Evolutionary conservation across 75 land plant genomes (phyloP).

Genomic region (Pinus tabuliformis): DNA sequence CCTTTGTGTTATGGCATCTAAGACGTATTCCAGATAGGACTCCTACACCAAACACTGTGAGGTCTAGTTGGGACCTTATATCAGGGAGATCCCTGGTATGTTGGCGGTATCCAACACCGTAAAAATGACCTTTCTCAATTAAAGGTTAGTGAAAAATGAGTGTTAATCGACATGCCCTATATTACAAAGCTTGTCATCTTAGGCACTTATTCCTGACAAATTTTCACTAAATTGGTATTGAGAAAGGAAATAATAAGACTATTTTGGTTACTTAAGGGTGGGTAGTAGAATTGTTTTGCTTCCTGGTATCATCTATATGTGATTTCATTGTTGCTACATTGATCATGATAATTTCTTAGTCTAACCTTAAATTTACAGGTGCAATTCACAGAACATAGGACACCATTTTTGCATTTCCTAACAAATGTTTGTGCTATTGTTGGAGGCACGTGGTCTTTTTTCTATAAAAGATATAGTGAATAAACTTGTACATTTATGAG

Average conservation of each 20-base stretch:
- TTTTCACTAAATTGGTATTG: background rate
- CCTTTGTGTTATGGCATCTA: too few relatives aligned
- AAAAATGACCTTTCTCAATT: slow-evolving; percentile 94
- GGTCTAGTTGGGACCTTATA: too few relatives aligned
- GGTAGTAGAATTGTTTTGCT: background rate
- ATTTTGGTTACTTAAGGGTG: too few relatives aligned
- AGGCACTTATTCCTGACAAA: too few relatives aligned
- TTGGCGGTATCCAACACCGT: too few relatives aligned
- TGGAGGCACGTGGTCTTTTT: slow-evolving; percentile 66
- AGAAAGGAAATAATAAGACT: background rate
- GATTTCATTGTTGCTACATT: background rate
- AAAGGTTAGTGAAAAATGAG: slow-evolving; percentile 48
- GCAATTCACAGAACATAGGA: slow-evolving; percentile 52
- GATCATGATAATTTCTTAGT: background rate
- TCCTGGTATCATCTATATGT: background rate
- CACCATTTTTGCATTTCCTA: slow-evolving; percentile 82
- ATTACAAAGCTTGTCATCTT: too few relatives aligned
- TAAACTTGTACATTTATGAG: slow-evolving; percentile 11
- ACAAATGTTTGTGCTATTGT: slow-evolving; percentile 93
- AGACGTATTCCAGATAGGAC: too few relatives aligned
- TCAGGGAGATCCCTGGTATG: too few relatives aligned
- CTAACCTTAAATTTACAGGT: slow-evolving; percentile 54
- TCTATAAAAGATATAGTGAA: background rate
- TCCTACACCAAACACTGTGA: too few relatives aligned
- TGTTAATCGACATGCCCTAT: background rate